A percentile compares a stretch with the other conserved stretches of the same genome.
These are phyloP conservation scores for Linum trigynum DNA, from an alignment of 345 rosid genomes.

Conservation along the genomic window DNA sequence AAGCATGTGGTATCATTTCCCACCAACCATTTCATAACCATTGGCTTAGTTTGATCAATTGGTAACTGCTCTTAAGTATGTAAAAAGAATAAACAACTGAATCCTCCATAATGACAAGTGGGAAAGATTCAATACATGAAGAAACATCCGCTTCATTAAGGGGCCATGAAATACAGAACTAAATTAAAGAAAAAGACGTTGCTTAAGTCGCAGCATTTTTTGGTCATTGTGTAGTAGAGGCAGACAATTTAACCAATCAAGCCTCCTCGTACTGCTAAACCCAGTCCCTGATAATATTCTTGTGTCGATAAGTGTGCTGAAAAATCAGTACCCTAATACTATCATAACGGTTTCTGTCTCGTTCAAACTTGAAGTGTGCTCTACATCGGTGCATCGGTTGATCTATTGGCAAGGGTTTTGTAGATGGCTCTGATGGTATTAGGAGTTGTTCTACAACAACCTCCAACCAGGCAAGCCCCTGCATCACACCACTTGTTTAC, in stretches of 20 bases:
- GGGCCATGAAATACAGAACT: neutral
- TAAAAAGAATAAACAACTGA: too few species aligned
- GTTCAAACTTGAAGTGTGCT: neutral
- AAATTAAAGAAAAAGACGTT: neutral
- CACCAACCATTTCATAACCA: too few species aligned
- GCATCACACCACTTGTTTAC: conserved; percentile 41
- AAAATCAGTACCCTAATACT: too few species aligned
- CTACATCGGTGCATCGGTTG: conserved; percentile 9
- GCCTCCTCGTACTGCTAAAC: neutral
- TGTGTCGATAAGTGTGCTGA: too few species aligned
- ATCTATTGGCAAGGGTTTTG: conserved; percentile 33
- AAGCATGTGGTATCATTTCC: too few species aligned
- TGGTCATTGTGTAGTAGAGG: neutral
- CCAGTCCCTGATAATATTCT: neutral
- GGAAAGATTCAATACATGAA: neutral
- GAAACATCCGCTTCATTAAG: neutral
- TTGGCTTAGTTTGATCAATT: too few species aligned
- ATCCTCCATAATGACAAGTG: too few species aligned
- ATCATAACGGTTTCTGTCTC: too few species aligned
- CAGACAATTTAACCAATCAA: neutral
- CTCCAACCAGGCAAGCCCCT: conserved; percentile 65
- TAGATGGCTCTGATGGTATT: conserved; percentile 51
- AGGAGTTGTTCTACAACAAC: conserved; percentile 50
- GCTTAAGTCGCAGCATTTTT: neutral
- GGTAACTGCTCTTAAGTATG: too few species aligned